Evolutionary conservation across 106 monocot genomes (phyloP).

Genomic region (Alisma plantagoaquatica): DNA sequence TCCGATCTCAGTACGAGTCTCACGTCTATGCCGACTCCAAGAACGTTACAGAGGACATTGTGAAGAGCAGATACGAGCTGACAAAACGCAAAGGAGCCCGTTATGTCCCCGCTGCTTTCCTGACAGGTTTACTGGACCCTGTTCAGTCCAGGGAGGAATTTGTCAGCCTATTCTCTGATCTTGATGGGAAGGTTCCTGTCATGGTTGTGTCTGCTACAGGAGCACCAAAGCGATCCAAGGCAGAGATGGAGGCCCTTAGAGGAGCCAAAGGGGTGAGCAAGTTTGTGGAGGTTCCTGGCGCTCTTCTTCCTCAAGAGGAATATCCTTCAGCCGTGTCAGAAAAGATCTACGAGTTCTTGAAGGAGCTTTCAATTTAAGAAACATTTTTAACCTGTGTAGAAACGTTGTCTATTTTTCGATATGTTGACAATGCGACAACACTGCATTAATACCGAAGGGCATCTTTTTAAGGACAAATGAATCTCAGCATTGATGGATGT

Average conservation of each 20-base stretch:
- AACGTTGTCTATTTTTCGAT: too few species aligned
- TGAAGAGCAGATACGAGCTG: conserved; percentile 63
- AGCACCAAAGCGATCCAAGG: conserved; percentile 85
- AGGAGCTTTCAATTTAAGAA: conserved; percentile 15
- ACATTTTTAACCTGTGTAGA: too few species aligned
- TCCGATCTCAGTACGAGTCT: conserved; percentile 86
- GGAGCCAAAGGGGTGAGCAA: conserved; percentile 75
- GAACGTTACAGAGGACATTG: conserved; percentile 63
- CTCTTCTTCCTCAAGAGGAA: conserved; percentile 93
- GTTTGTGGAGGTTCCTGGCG: conserved; percentile 88
- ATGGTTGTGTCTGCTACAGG: conserved; percentile 43
- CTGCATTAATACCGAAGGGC: too few species aligned
- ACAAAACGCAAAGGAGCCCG: conserved; percentile 84
- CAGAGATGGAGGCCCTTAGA: conserved; percentile 85
- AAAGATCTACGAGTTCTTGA: conserved; percentile 66
- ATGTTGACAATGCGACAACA: too few species aligned
- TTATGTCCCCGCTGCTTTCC: conserved; percentile 87
- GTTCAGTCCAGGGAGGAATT: conserved; percentile 86
- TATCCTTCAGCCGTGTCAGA: conserved; percentile 57
- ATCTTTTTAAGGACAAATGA: too few species aligned
- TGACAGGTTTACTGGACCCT: conserved; percentile 89
- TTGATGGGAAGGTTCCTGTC: conserved; percentile 55
- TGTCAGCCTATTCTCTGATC: conserved; percentile 43
- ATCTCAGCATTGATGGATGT: too few species aligned
- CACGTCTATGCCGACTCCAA: conserved; percentile 88